These are phyloP conservation scores for Fistulina hepatica DNA, from an alignment of 1,284 basidiomycete genomes.

Conservation along the genomic window DNA sequence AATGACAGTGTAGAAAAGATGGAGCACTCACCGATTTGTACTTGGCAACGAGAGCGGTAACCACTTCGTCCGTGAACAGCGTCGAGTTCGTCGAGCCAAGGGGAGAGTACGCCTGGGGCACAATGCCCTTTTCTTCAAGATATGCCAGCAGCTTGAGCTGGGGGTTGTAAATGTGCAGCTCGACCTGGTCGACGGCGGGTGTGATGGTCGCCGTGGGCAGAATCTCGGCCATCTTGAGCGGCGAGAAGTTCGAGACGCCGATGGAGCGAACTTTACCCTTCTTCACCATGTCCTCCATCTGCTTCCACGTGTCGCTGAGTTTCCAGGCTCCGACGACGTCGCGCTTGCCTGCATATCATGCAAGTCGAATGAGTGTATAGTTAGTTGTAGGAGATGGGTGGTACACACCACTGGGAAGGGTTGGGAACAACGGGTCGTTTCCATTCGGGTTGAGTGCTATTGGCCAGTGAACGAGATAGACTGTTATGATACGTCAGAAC, in stretches of 20 bases:
- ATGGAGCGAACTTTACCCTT: constrained; percentile 67
- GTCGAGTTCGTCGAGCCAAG: constrained; percentile 67
- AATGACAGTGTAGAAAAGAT: too few relatives aligned
- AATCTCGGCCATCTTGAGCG: constrained; percentile 52
- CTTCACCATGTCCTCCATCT: constrained; percentile 66
- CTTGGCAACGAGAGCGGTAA: constrained; percentile 51
- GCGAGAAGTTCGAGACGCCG: constrained; percentile 65
- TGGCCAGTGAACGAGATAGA: constrained; percentile 80
- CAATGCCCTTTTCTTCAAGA: constrained; percentile 59
- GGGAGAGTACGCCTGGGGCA: constrained; percentile 76
- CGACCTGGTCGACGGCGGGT: constrained; percentile 45
- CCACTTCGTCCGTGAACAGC: constrained; percentile 58
- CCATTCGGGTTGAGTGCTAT: constrained; percentile 65
- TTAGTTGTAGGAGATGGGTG: too few relatives aligned
- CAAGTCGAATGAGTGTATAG: too few relatives aligned
- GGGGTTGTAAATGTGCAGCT: constrained; percentile 70
- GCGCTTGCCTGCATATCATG: too few relatives aligned
- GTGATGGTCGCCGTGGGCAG: constrained; percentile 42
- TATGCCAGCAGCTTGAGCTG: constrained; percentile 62
- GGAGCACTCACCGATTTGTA: too few relatives aligned
- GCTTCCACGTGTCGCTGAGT: constrained; percentile 67
- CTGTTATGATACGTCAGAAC: constrained; percentile 25
- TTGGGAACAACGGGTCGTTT: constrained; percentile 61
- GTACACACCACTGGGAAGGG: constrained; percentile 56
- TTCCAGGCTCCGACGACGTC: constrained; percentile 59